These are phyloP conservation scores for Starmera dryadoides DNA, from an alignment of 805 yeast genomes.

Conservation along the genomic window DNA sequence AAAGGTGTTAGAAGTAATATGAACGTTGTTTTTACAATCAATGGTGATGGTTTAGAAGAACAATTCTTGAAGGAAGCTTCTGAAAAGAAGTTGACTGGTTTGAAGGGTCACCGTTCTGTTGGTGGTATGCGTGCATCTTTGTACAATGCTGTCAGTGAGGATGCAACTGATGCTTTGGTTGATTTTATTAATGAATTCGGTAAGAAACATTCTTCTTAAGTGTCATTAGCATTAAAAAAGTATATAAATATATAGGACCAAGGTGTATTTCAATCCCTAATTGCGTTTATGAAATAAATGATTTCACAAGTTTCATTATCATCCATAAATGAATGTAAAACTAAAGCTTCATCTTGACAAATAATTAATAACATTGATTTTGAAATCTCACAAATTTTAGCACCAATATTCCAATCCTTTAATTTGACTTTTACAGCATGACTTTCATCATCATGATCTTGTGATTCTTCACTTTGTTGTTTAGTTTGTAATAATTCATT, in stretches of 20 bases:
- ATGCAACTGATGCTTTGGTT: constrained; percentile 50
- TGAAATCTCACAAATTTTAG: constrained; percentile 53
- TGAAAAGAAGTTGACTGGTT: constrained; percentile 55
- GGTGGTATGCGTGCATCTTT: constrained; percentile 95
- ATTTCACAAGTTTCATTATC: constrained; percentile 59
- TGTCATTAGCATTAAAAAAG: too few relatives aligned
- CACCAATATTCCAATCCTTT: constrained; percentile 64
- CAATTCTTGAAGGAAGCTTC: constrained; percentile 66
- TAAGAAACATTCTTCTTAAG: constrained; percentile 5
- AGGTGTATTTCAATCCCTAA: constrained; percentile 5
- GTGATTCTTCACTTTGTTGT: constrained; percentile 6
- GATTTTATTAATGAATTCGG: constrained; percentile 58
- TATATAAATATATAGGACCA: too few relatives aligned
- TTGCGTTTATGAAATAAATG: constrained; percentile 44
- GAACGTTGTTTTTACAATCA: constrained; percentile 88
- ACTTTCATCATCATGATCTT: constrained; percentile 21
- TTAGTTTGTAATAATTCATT: constrained; percentile 38
- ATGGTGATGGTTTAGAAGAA: constrained; percentile 55
- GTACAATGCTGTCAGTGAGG: constrained; percentile 75
- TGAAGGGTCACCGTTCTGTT: constrained; percentile 94
- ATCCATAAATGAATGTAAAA: constrained; percentile 60
- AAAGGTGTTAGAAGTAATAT: constrained; percentile 66
- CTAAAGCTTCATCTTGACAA: constrained; percentile 49
- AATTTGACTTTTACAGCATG: constrained; percentile 44
- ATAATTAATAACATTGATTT: constrained; percentile 54